Base-by-base conservation (phyloP, 306 rosid genomes). In the Vigna nakashimae region DNA sequence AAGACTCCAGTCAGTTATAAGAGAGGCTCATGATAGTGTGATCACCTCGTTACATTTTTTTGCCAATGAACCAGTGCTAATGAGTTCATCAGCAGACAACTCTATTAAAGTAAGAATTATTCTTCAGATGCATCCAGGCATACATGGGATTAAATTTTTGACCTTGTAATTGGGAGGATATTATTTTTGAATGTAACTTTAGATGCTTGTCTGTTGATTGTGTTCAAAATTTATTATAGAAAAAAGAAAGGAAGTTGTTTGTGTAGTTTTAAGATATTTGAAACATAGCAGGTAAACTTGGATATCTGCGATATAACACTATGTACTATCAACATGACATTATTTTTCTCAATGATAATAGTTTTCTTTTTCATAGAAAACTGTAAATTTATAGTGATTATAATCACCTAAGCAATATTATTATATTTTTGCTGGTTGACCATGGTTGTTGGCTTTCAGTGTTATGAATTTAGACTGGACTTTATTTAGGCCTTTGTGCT, bases 71-170 rank as follows among this genome's bases (percentile, higher is more conserved):
- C 98, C 98, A 9, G 93, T 92, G 86, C 79, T 95, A 59, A 88
- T 95, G 89, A 95, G 98, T 88, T 84, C 98, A 28, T 92, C 98
- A 48, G 80, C 92, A 43, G 98, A 95, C 83, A 95, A 95, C 84
- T 95, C 98, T 64, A 86, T 95, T 69, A 95, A 92, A 85, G 98
- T 94, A 84, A 82, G 94, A 63, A 26, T 64, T 67, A 16, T 34
- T 58, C 63, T 55, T 9, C 67, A 40, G 30, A 50, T 40, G 36
- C 13, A 49, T 53, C 20, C 20, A 12, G 75, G 48, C 42, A 30
- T 18, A 24, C 42, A 38, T 51, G 56, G 26, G 13, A 38, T 56
- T 49, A 11, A 57, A 8, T 77, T 55, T 30, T 56, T 71, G 58
- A 40, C 67, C 16, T n/a, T 73, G 11, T 38, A 46, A 38, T 49